Evolutionary conservation across 345 rosid genomes (phyloP).

Genomic region (Microcos paniculata): DNA sequence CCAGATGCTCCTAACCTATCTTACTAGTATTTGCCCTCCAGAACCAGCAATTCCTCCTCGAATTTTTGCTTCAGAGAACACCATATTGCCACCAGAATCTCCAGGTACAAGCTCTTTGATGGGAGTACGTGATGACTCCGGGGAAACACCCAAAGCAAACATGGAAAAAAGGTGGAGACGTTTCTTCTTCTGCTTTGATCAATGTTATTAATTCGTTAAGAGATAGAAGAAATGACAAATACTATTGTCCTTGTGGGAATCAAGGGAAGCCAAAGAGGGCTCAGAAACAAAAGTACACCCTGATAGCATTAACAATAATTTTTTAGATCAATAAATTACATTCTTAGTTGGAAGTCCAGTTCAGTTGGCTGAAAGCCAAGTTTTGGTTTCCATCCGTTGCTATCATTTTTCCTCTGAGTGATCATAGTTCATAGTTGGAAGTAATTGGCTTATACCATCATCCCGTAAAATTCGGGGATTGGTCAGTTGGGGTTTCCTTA

Average conservation of each 20-base stretch:
- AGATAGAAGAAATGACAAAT: not conserved
- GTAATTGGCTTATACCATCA: not conserved
- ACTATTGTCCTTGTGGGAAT: not conserved
- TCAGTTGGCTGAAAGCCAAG: not conserved
- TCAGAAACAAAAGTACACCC: slow-evolving; percentile 16
- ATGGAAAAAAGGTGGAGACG: slow-evolving; percentile 53
- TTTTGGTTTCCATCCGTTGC: not conserved
- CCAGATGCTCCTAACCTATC: slow-evolving; percentile 73
- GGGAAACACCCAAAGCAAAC: slow-evolving; percentile 65
- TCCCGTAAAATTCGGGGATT: not conserved
- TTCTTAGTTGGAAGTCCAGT: slow-evolving; percentile 2
- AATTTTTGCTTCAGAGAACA: slow-evolving; percentile 62
- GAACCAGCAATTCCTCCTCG: slow-evolving; percentile 56
- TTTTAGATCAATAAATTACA: slow-evolving; percentile 12
- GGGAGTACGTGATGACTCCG: slow-evolving; percentile 60
- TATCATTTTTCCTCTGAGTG: not conserved
- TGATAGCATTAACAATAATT: not conserved
- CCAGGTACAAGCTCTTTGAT: slow-evolving; percentile 93
- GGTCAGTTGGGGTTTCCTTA: slow-evolving; percentile 27
- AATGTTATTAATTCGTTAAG: slow-evolving; percentile 53
- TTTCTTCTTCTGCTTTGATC: slow-evolving; percentile 86
- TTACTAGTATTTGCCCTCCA: slow-evolving; percentile 52
- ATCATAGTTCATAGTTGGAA: not conserved
- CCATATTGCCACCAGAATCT: slow-evolving; percentile 75
- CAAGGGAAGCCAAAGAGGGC: slow-evolving; percentile 18